Evolutionary conservation across 2,329 filamentous ascomycete genomes (phyloP).

Genomic region (Dactylellina haptotyla): DNA sequence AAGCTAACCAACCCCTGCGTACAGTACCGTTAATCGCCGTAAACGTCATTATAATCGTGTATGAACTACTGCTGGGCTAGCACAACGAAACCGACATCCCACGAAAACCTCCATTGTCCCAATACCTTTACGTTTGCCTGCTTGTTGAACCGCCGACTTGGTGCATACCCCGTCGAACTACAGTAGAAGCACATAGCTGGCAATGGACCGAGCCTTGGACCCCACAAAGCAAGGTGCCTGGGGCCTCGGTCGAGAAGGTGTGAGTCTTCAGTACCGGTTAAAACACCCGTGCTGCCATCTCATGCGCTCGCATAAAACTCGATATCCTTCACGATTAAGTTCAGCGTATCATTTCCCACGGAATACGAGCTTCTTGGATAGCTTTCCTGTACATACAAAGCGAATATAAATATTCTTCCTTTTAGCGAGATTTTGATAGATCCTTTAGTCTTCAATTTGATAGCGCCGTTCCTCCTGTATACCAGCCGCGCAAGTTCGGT

Average conservation of each 20-base stretch:
- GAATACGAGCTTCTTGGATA: not conserved
- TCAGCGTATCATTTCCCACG: not conserved
- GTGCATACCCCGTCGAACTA: no score
- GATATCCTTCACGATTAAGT: not conserved
- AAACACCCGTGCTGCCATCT: not conserved
- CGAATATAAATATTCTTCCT: conserved; percentile 17
- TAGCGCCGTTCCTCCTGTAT: no score
- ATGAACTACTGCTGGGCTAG: conserved; percentile 49
- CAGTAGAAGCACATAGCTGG: no score
- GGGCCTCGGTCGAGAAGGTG: no score
- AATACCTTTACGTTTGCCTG: no score
- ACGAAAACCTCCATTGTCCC: no score
- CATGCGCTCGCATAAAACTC: no score
- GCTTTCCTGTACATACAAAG: conserved; percentile 10
- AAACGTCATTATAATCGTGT: conserved; percentile 51
- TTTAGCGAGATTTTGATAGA: not conserved
- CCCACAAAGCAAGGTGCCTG: no score
- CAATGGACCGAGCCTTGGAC: no score
- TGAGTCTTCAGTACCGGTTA: no score
- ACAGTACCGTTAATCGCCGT: conserved; percentile 52
- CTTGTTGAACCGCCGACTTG: no score
- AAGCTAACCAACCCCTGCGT: not conserved
- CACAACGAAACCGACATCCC: not conserved
- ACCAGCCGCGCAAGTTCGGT: no score
- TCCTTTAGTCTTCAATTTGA: not conserved